A percentile compares a stretch with the other conserved stretches of the same genome.
These are phyloP conservation scores for Ligustrum vulgare DNA, from an alignment of 257 asterid species.

Conservation along the genomic window DNA sequence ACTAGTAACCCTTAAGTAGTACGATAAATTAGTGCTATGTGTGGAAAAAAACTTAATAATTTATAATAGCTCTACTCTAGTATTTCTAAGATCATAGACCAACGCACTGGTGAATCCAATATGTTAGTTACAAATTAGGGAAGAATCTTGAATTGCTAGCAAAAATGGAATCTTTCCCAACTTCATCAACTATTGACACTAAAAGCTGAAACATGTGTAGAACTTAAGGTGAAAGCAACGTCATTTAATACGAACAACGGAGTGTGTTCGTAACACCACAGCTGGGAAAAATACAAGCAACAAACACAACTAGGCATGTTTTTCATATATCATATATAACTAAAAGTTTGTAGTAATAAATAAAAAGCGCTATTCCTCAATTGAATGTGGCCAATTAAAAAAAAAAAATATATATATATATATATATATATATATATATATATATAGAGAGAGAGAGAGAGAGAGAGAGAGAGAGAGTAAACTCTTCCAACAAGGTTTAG, in stretches of 20 bases:
- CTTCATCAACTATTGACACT: background rate
- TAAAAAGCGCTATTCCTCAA: background rate
- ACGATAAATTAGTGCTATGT: no score
- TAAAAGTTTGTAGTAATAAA: slow-evolving; percentile 4
- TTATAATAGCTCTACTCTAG: background rate
- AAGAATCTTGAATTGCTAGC: background rate
- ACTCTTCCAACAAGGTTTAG: slow-evolving; percentile 2
- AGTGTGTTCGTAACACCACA: background rate
- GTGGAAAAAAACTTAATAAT: background rate
- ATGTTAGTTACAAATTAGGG: background rate
- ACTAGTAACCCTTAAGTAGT: no score
- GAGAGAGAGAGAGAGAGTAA: background rate
- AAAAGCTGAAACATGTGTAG: background rate
- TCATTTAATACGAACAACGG: background rate
- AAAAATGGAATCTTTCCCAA: background rate
- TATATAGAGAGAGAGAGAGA: no score
- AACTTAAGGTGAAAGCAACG: slow-evolving; percentile 1
- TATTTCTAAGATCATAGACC: background rate
- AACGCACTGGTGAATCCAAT: background rate
- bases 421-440: no score
- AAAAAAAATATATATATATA: no score
- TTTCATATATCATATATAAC: background rate
- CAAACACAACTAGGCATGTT: background rate
- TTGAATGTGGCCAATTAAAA: background rate
- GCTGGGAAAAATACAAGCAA: background rate